phyloP scores from a whole-genome alignment of 352 stramenopile species.

The Globisporangium paroecandrum region DNA sequence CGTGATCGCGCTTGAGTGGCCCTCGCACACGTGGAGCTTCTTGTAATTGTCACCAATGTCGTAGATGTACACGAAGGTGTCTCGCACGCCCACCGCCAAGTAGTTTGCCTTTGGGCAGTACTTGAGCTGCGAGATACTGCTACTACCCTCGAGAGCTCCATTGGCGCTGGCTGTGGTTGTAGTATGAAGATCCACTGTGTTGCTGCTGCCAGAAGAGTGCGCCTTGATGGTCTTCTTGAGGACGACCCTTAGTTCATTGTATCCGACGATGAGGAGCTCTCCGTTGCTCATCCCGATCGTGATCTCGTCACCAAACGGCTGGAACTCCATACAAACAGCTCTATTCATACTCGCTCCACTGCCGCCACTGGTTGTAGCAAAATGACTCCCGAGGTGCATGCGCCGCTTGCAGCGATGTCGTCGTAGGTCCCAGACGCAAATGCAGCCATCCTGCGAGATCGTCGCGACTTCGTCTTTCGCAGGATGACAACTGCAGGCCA shows the following conservation, averaged over 20 bases:
- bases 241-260: constrained; percentile 29
- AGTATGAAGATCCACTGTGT: constrained; percentile 11
- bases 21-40: constrained; percentile 59
- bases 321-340: constrained; percentile 49
- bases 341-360: constrained; percentile 18
- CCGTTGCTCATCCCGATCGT: constrained; percentile 47
- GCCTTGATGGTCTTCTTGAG: constrained; percentile 47
- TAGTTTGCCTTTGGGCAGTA: constrained; percentile 46
- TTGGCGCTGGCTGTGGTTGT: background rate
- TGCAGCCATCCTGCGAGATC: constrained; percentile 45
- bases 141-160: background rate
- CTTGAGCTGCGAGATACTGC: constrained; percentile 41
- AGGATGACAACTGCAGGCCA: constrained; percentile 37
- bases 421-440: constrained; percentile 55
- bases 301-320: constrained; percentile 51
- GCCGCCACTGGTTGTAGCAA: constrained; percentile 4
- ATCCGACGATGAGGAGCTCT: constrained; percentile 51
- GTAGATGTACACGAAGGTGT: constrained; percentile 67
- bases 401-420: constrained; percentile 34
- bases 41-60: constrained; percentile 48
- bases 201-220: constrained; percentile 13
- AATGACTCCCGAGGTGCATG: constrained; percentile 27
- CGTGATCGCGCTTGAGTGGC: constrained; percentile 75
- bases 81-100: constrained; percentile 50
- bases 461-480: constrained; percentile 40